Conservation (phyloP, 2,329 filamentous ascomycete genomes). For the Ophiostoma perfectum region DNA sequence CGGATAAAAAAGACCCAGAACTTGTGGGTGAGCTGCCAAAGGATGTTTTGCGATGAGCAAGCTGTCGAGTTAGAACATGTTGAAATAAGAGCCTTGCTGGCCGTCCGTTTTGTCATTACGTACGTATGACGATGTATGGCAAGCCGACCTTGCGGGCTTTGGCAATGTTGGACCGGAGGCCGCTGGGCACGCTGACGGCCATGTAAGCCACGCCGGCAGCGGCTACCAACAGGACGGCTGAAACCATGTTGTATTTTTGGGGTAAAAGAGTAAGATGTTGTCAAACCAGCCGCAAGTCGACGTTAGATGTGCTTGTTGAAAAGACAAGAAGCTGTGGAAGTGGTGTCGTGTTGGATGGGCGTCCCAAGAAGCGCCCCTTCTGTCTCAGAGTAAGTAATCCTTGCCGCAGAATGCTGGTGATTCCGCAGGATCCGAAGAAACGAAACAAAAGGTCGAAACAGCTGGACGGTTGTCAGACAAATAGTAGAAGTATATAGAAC, state of each 20-base stretch:
- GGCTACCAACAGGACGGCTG: background rate
- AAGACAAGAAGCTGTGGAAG: background rate
- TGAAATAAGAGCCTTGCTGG: background rate
- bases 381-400: background rate
- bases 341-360: background rate
- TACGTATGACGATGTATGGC: slow-evolving; percentile 51
- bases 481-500: background rate
- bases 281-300: too few species aligned
- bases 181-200: slow-evolving; percentile 26
- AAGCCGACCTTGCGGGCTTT: slow-evolving; percentile 48
- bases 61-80: slow-evolving; percentile 34
- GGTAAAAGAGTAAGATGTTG: background rate
- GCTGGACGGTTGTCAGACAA: background rate
- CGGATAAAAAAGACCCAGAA: slow-evolving; percentile 54
- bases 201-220: slow-evolving; percentile 1
- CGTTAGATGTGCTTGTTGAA: background rate
- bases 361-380: background rate
- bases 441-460: background rate
- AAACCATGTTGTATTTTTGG: background rate
- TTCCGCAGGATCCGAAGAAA: background rate
- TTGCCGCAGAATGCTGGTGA: background rate
- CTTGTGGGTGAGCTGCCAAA: slow-evolving; percentile 52
- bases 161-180: slow-evolving; percentile 43
- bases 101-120: background rate
- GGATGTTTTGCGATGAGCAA: slow-evolving; percentile 43